Evolutionary conservation across 176 grass and related monocot genomes (phyloP), one percentile per base, ranked within the genome.

Genomic region (Puccinellia tenuiflora): DNA sequence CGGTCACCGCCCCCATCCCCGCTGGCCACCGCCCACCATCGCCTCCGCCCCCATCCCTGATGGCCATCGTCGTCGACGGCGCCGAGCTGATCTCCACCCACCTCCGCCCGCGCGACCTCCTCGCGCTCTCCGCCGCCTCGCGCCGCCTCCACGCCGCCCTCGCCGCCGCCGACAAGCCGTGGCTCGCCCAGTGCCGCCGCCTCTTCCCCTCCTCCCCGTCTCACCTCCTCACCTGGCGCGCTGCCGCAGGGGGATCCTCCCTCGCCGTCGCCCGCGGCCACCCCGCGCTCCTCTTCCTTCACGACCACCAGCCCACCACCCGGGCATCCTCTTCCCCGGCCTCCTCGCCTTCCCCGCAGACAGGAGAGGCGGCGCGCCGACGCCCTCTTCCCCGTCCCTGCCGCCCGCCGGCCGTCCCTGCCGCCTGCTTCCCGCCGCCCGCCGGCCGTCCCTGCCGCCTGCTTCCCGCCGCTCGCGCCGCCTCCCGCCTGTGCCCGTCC

Each of bases 281-380:
- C 13, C 92, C 95, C 15, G 33, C 90, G 48, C 55, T 89, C 64
- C 88, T 97, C 71, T 97, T 94, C 74, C 86, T 94, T 47, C 95
- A 97, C 50, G 90, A 90, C 24, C 76, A 90, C n/a, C n/a, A n/a
- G n/a, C n/a, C n/a, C n/a, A n/a, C 25, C 68, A 80, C 34, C 53
- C 56, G 6, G 78, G 13, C 20, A 85, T 61, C 35, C 81, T 91
- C 83, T 97, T 88, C 86, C 88, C 90, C 22, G 92, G 81, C 48
- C 66, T 42, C 6, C 63, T 94, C 80, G 38, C 65, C 31, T n/a
- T n/a, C n/a, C n/a, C n/a, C n/a, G n/a, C n/a, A n/a, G n/a, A n/a
- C n/a, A n/a, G n/a, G n/a, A n/a, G n/a, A n/a, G n/a, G n/a, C n/a
- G n/a, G n/a, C n/a, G n/a, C n/a, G n/a, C n/a, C n/a, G n/a, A n/a